Base-by-base conservation (phyloP, 2,329 filamentous ascomycete genomes). In the Gyromitra esculenta region DNA sequence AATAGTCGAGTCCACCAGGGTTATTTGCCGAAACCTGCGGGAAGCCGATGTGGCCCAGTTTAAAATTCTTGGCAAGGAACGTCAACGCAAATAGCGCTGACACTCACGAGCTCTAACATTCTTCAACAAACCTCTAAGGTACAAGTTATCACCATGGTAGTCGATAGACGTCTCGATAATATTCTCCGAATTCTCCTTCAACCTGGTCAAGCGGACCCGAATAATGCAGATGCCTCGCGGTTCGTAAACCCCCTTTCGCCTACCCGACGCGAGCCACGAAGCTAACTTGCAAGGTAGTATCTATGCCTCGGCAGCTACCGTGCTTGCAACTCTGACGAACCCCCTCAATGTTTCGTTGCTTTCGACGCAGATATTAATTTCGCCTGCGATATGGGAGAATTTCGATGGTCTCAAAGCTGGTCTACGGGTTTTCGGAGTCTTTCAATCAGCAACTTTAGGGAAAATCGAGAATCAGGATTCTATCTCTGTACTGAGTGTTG, bases 301-400 rank as follows among this genome's bases (percentile, higher is more conserved):
- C 80, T 85, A 92, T 81, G 89, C 87, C 78, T 91, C 90, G 57
- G 91, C 91, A 15, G 87, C 88, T 18, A 88, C 89, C 50, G 87
- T 94, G 39, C 86, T 94, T 71, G 88, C 89, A 15, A 88, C 88
- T 63, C 88, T 94, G 67, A 89, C 89, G 77, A 94, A 94, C 81
- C 91, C 91, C 13, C 87, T 92, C 73, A 94, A 94, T 82, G 86
- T 93, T 81, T 88, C 89, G 52, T 86, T 94, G 11, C 86, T 94
- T 69, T 91, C 91, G 0, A 90, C 90, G 35, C 91, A 94, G 79
- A 86, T 93, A 5, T 87, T 94, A 59, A 88, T 88, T 0, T 90
- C 91, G 0, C 91, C 91, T 1, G 90, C 91, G 7, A 86, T 94
- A 83, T 94, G 91, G 91, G 86, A 81, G 63, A 84, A 82, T 74